Evolutionary conservation across 257 asterid species (phyloP).

Genomic region (Fraxinus excelsior): DNA sequence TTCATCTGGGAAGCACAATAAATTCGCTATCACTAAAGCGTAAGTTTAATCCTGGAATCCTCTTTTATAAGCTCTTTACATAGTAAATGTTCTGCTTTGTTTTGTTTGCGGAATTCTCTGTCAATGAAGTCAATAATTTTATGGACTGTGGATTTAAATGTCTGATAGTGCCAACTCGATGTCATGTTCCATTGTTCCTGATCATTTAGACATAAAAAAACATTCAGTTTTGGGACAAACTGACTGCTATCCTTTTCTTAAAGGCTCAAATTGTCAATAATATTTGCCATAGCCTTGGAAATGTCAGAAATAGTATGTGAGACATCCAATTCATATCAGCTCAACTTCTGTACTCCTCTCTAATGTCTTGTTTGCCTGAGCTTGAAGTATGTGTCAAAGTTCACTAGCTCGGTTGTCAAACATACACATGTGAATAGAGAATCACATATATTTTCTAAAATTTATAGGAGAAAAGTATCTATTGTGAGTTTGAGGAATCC

Average conservation of each 20-base stretch:
- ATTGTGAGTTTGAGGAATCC: not conserved
- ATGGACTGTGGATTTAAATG: not conserved
- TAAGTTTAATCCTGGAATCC: slow-evolving; percentile 40
- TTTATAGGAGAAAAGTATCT: not conserved
- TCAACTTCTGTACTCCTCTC: not conserved
- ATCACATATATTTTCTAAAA: not conserved
- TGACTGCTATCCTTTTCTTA: not conserved
- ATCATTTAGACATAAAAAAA: not conserved
- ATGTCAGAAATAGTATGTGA: not conserved
- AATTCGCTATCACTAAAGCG: slow-evolving; percentile 83
- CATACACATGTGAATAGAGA: too few relatives aligned
- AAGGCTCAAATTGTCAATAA: not conserved
- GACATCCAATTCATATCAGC: not conserved
- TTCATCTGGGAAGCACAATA: slow-evolving; percentile 95
- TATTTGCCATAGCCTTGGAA: not conserved
- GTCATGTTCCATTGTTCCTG: not conserved
- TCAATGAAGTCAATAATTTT: not conserved
- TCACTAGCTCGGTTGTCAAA: not conserved
- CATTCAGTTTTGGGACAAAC: not conserved
- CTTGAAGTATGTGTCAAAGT: not conserved
- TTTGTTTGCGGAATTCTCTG: not conserved
- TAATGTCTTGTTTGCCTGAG: slow-evolving; percentile 1
- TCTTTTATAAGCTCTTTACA: slow-evolving; percentile 5
- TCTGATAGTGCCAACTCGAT: not conserved
- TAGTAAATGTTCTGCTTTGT: slow-evolving; percentile 8